These are phyloP conservation scores for Aphanomyces astaci DNA, from an alignment of 352 stramenopile species.

Conservation along the genomic window DNA sequence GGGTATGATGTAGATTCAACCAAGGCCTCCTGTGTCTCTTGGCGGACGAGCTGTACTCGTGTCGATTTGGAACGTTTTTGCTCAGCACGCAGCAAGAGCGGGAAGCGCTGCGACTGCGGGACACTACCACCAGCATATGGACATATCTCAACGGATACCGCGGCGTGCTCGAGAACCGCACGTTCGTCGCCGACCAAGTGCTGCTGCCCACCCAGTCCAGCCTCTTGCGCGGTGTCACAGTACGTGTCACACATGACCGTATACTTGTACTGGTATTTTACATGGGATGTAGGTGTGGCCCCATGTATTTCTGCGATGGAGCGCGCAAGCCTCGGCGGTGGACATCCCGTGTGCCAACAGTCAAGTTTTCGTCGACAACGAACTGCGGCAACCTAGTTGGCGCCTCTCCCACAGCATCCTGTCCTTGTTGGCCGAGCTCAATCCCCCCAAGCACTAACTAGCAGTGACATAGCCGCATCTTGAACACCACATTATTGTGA, in stretches of 20 bases:
- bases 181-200: constrained; percentile 39
- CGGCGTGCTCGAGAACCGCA: constrained; percentile 46
- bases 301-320: constrained; percentile 67
- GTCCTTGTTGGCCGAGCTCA: constrained; percentile 9
- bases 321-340: constrained; percentile 47
- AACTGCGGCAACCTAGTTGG: constrained; percentile 49
- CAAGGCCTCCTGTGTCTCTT: constrained; percentile 87
- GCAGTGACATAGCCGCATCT: too few relatives aligned
- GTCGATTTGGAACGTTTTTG: constrained; percentile 97
- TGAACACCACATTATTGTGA: too few relatives aligned
- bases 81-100: constrained; percentile 91
- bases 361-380: constrained; percentile 56
- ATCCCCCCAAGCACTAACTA: neutral
- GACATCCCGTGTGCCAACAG: constrained; percentile 29
- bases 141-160: constrained; percentile 77
- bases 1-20: constrained; percentile 78
- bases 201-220: constrained; percentile 52
- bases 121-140: constrained; percentile 65
- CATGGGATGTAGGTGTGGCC: constrained; percentile 51
- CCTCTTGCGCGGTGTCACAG: constrained; percentile 46
- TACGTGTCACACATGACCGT: neutral
- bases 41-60: constrained; percentile 94
- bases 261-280: neutral
- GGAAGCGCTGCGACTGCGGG: constrained; percentile 43
- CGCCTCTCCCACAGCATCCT: constrained; percentile 32